These are phyloP conservation scores for Malassezia caprae DNA, from an alignment of 1,284 basidiomycete genomes.

Conservation along the genomic window DNA sequence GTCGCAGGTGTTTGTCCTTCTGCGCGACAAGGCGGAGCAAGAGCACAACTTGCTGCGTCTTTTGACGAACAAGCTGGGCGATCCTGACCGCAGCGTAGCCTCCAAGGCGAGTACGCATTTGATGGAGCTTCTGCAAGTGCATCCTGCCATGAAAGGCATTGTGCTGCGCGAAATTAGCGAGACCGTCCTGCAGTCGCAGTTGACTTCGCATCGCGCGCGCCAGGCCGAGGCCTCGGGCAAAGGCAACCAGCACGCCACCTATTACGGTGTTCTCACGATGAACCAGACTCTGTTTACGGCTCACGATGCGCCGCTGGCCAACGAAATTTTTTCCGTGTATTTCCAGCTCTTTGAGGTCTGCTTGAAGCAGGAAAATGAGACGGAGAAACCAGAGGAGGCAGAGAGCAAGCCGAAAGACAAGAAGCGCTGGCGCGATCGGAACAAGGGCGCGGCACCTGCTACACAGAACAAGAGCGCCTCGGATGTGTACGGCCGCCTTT, in stretches of 20 bases:
- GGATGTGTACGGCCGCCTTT: slow-evolving; percentile 63
- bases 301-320: slow-evolving; percentile 61
- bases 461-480: slow-evolving; percentile 48
- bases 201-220: slow-evolving; percentile 7
- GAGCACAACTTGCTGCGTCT: slow-evolving; percentile 88
- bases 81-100: slow-evolving; percentile 76
- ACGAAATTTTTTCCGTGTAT: slow-evolving; percentile 76
- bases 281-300: slow-evolving; percentile 80
- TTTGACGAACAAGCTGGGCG: slow-evolving; percentile 74
- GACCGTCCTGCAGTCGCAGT: slow-evolving; percentile 60
- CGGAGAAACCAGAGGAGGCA: slow-evolving; percentile 26
- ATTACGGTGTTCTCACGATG: slow-evolving; percentile 83
- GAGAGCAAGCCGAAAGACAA: slow-evolving; percentile 27
- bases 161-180: slow-evolving; percentile 74
- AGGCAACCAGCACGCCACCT: slow-evolving; percentile 60
- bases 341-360: slow-evolving; percentile 84
- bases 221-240: background rate
- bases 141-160: slow-evolving; percentile 87
- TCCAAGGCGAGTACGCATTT: slow-evolving; percentile 82
- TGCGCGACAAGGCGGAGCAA: slow-evolving; percentile 86
- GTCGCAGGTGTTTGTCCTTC: slow-evolving; percentile 60
- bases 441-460: slow-evolving; percentile 32
- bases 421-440: slow-evolving; percentile 48
- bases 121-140: slow-evolving; percentile 75
- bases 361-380: slow-evolving; percentile 24